phyloP scores from a whole-genome alignment of 2,329 filamentous ascomycete genomes.

The Fusarium acutatum region DNA sequence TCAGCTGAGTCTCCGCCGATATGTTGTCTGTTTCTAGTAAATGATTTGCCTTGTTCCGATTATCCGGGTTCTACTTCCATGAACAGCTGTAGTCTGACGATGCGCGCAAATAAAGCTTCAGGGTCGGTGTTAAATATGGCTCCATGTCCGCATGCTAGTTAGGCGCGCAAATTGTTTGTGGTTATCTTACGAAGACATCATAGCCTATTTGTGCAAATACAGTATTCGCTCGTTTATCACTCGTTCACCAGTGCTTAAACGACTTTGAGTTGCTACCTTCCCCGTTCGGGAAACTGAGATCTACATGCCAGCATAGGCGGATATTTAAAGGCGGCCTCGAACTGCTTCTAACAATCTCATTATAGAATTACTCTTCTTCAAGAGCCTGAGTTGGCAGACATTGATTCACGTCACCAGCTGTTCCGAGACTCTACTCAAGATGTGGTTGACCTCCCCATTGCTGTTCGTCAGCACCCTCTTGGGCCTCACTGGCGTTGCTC shows the following conservation, averaged over 20 bases:
- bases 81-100: neutral
- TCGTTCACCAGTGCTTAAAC: neutral
- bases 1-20: neutral
- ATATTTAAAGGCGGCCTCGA: neutral
- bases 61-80: neutral
- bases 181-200: neutral
- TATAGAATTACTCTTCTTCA: neutral
- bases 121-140: neutral
- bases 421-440: neutral
- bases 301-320: fast-evolving
- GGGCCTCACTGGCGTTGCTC: neutral
- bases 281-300: fast-evolving
- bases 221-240: neutral
- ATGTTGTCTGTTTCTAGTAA: neutral
- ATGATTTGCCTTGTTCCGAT: neutral
- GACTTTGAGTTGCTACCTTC: neutral
- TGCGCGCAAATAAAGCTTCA: neutral
- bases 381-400: neutral
- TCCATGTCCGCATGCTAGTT: no score
- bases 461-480: neutral
- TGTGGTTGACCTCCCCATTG: neutral
- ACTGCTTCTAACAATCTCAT: neutral
- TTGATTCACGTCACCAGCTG: fast-evolving
- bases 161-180: neutral
- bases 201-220: neutral